Base-by-base conservation (phyloP, 441 rosid genomes). In the Melastoma candidum region DNA sequence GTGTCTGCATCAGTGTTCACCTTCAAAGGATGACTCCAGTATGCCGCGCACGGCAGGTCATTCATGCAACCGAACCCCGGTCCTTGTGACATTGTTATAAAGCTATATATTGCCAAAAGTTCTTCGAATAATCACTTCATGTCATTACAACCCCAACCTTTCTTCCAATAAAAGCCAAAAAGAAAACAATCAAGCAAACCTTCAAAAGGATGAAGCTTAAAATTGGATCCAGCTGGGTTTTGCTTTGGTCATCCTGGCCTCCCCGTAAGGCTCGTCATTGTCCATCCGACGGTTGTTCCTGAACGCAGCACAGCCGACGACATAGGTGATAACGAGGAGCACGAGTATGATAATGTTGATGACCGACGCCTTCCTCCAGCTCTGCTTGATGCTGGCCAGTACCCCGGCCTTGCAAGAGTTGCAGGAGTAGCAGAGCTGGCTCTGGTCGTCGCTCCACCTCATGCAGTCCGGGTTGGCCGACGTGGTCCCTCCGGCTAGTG, bases 371-470 rank as follows among this genome's bases (percentile, higher is more conserved):
- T 90, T 87, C 68, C 98, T 79, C 98, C 98, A 90, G 62, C 98
- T 90, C 75, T 69, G 77, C 75, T 60, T 85, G 32, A 90, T 63
- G 76, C 90, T 90, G 48, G 76, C 96, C 12, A 90, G 76, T 26
- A 90, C 95, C n/a, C 96, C 95, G 0, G 96, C 98, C 64, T 82
- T 90, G 77, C 98, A 90, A 3, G 98, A 85, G 65, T 72, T 58
- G 47, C 98, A 90, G 2, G 65, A 64, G 57, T 90, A 90, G 72
- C 96, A 90, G 0, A 90, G 74, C 17, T 57, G 73, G 49, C 53
- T 41, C 49, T 87, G 98, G 61, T 90, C 96, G 46, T 79, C 74
- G 74, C 49, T 83, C 95, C 94, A 87, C 24, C 8, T 10, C 44
- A 57, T 59, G 78, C 96, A 90, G 74, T 87, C 95, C 0, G 48